phyloP scores from a whole-genome alignment of 805 yeast species.

The Lipomyces spencermartinsiae region DNA sequence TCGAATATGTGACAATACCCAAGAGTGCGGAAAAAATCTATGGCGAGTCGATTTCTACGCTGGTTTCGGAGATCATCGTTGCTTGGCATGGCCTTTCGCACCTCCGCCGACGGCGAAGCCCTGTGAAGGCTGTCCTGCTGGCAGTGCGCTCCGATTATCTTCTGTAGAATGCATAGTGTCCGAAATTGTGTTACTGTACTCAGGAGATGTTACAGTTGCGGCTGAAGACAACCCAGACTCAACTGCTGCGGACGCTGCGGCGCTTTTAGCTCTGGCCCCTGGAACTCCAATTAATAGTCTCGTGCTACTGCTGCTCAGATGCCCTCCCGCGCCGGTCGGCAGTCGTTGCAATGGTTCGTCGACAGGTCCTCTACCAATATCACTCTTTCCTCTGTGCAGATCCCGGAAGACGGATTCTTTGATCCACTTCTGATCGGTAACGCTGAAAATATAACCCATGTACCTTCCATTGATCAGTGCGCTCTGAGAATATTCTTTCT shows the following conservation, averaged over 20 bases:
- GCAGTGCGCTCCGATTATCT: neutral
- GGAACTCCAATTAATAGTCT: neutral
- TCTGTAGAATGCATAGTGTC: neutral
- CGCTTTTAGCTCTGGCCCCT: neutral
- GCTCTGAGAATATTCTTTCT: constrained; percentile 49
- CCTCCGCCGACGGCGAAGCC: constrained; percentile 5
- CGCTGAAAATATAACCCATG: constrained; percentile 22
- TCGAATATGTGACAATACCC: neutral
- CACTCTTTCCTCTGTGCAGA: neutral
- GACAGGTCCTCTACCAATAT: neutral
- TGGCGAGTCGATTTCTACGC: neutral
- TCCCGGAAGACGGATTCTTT: neutral
- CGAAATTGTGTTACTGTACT: neutral
- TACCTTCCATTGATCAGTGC: constrained; percentile 30
- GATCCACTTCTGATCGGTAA: constrained; percentile 28
- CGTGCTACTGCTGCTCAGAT: neutral
- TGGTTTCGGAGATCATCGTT: neutral
- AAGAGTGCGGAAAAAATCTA: neutral
- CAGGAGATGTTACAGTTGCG: too few relatives aligned
- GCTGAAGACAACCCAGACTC: too few relatives aligned
- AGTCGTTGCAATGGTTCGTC: neutral
- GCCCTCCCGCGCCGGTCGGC: neutral
- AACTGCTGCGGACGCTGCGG: neutral
- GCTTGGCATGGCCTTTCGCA: neutral
- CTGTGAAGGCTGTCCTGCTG: neutral